These are phyloP conservation scores for Cryptosporidium sp. DNA, from an alignment of 169 alveolate species.

Conservation along the genomic window DNA sequence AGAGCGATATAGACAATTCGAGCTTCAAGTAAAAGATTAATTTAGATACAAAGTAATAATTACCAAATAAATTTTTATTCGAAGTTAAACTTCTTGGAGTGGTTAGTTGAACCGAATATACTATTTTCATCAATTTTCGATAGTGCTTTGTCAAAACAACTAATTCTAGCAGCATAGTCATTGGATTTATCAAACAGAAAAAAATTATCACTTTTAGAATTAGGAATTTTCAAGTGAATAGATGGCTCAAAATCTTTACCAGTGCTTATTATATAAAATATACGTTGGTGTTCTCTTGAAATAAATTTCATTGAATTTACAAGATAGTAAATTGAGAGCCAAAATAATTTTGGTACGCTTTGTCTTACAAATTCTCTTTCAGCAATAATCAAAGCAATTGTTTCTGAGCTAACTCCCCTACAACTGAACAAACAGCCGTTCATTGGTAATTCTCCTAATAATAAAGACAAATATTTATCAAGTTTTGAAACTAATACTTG, in stretches of 20 bases:
- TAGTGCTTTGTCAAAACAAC: background rate
- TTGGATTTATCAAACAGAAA: background rate
- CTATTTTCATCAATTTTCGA: background rate
- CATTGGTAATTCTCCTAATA: background rate
- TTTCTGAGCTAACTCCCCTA: background rate
- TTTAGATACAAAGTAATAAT: background rate
- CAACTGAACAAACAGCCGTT: background rate
- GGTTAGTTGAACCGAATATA: background rate
- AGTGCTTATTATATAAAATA: slow-evolving; percentile 28
- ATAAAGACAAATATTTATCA: slow-evolving; percentile 7
- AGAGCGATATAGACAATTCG: slow-evolving; percentile 43
- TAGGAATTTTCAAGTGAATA: background rate
- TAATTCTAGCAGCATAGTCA: background rate
- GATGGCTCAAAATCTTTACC: slow-evolving; percentile 33
- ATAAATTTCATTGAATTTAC: slow-evolving; percentile 32
- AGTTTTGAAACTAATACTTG: slow-evolving; percentile 3
- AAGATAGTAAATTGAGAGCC: slow-evolving; percentile 34
- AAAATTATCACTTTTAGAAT: background rate
- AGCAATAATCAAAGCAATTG: background rate
- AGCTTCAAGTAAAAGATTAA: slow-evolving; percentile 22
- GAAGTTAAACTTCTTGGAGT: background rate
- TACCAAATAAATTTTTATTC: slow-evolving; percentile 18
- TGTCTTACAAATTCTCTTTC: slow-evolving; percentile 10
- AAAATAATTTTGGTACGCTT: slow-evolving; percentile 35
- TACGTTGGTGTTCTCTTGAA: slow-evolving; percentile 29